Evolutionary conservation across 75 land plant genomes (phyloP), one percentile per base, ranked within the genome.

Genomic region (Selaginella tamariscina): DNA sequence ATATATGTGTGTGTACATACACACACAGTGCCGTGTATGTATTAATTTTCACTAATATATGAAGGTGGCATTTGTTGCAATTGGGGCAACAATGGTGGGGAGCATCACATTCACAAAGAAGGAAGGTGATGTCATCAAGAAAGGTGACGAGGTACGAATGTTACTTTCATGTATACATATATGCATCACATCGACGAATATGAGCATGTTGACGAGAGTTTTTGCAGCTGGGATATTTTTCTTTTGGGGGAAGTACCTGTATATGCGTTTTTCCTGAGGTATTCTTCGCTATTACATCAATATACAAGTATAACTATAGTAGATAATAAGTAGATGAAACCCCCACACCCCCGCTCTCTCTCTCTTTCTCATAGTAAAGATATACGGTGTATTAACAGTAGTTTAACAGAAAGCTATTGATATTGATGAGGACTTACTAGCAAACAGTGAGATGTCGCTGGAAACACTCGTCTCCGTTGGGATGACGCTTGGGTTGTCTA

Each of bases 81-180:
- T 92, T 79, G 97, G 97, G 32, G 94, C 97, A 32, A 92, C 97
- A 21, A 92, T 92, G 97, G 97, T 92, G 65, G 97, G 97, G 11
- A 77, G 85, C 74, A 92, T 88, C 56, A 86, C 80, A 2, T 88
- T 88, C 49, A 27, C 66, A 1, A 92, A 74, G 68, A 77, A 81
- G 64, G 65, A 82, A 71, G 89, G 87, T 2, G 94, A 86, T 64
- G 15, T 30, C 68, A 84, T 86, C 24, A 68, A 74, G 32, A 92
- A 92, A 74, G 97, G 97, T 68, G 97, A 92, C 32, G 89, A 92
- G 97, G 97, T 92, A 39, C 15, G 49, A 39, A 39, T n/a, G n/a
- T n/a, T n/a, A n/a, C n/a, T n/a, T n/a, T n/a, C n/a, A n/a, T n/a
- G n/a, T n/a, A n/a, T n/a, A 39, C 5, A 39, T 5, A 5, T 5